Evolutionary conservation across 768 basidiomycete genomes (phyloP).

Genomic region (Strobilomyces dryophilus): DNA sequence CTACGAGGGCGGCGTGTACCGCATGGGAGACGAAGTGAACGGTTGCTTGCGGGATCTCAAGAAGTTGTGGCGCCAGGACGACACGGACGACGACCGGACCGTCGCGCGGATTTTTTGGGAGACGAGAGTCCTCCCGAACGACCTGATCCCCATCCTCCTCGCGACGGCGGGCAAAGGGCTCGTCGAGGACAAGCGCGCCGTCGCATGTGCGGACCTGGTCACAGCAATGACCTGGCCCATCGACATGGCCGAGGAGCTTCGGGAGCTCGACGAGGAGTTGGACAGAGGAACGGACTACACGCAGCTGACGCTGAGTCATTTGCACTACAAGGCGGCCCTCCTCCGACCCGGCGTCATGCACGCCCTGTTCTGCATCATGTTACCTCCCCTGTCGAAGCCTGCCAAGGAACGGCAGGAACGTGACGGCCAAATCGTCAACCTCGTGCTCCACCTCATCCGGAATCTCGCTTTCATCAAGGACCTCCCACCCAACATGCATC

Average conservation of each 20-base stretch:
- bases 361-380: constrained; percentile 67
- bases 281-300: constrained; percentile 88
- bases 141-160: constrained; percentile 82
- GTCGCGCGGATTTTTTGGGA: constrained; percentile 92
- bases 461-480: constrained; percentile 96
- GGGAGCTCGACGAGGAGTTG: constrained; percentile 78
- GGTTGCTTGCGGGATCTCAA: constrained; percentile 93
- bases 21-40: constrained; percentile 75
- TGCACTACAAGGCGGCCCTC: constrained; percentile 79
- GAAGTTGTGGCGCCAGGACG: constrained; percentile 93
- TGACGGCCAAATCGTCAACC: constrained; percentile 83
- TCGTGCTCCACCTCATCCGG: constrained; percentile 84
- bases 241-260: constrained; percentile 89
- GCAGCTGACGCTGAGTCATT: constrained; percentile 72
- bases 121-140: constrained; percentile 80
- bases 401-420: constrained; percentile 66
- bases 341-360: constrained; percentile 65
- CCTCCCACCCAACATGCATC: constrained; percentile 62
- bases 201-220: constrained; percentile 83
- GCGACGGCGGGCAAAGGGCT: constrained; percentile 73
- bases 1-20: constrained; percentile 59
- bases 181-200: constrained; percentile 78
- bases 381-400: constrained; percentile 74
- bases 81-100: constrained; percentile 94
- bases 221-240: constrained; percentile 99